Evolutionary conservation across 768 basidiomycete genomes (phyloP).

Genomic region (Tylopilus plumbeoviolaceoides): DNA sequence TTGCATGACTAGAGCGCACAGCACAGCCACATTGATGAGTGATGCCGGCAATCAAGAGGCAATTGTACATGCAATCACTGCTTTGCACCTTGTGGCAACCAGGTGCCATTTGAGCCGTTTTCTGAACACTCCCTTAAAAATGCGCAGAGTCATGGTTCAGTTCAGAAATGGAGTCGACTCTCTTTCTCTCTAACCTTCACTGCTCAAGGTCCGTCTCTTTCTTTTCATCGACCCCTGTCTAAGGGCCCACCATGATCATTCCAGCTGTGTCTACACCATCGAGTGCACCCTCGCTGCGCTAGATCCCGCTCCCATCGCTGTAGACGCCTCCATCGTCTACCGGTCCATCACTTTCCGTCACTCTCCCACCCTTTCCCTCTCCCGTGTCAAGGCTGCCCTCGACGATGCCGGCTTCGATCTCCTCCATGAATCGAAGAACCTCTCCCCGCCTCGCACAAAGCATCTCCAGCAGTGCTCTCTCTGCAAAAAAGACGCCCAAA

Average conservation of each 20-base stretch:
- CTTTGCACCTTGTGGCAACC: too few species aligned
- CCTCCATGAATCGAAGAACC: neutral
- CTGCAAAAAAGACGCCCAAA: conserved; percentile 27
- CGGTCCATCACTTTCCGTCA: conserved; percentile 44
- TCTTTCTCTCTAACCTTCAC: conserved; percentile 46
- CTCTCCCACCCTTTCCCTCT: conserved; percentile 22
- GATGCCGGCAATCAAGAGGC: too few species aligned
- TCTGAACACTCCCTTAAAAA: neutral
- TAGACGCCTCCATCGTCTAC: conserved; percentile 44
- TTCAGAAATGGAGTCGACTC: conserved; percentile 18
- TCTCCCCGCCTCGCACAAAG: conserved; percentile 18
- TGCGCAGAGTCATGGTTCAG: neutral
- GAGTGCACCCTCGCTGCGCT: conserved; percentile 36
- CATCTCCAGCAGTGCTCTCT: conserved; percentile 41
- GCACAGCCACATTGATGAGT: conserved; percentile 9
- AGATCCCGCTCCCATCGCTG: conserved; percentile 34
- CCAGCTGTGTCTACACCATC: conserved; percentile 43
- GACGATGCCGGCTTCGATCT: conserved; percentile 47
- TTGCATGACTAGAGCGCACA: neutral
- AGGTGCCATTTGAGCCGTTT: conserved; percentile 19
- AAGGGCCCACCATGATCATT: too few species aligned
- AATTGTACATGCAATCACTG: conserved; percentile 20
- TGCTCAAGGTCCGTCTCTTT: conserved; percentile 39
- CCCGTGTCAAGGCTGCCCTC: conserved; percentile 35
- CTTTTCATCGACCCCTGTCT: neutral